Base-by-base conservation (phyloP, 73 alveolate genomes). In the Paramecium caudatum region DNA sequence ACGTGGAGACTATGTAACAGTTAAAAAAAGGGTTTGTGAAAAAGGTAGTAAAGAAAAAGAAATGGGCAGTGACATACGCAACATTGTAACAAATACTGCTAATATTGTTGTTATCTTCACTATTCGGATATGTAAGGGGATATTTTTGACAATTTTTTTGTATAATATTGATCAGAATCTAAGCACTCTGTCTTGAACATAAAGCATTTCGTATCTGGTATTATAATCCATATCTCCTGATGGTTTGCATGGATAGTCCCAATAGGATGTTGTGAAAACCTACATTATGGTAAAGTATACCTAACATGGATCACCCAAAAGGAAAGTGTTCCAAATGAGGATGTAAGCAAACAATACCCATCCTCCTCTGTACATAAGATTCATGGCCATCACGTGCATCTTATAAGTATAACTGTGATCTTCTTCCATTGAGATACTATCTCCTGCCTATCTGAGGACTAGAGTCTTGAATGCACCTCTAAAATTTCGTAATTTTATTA, bases 381-480 rank as follows among this genome's bases (percentile, higher is more conserved):
- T 62, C 82, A 86, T 78, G 55, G 68, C 82, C 63, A 78, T 62
- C 68, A 46, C 61, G 43, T 86, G 93, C 80, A 78, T 86, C 93
- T 86, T 86, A 36, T 86, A 86, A 9, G 82, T 86, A 61, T 49
- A 55, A 50, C 55, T 63, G 93, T 86, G 93, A 62, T 86, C 93
- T 41, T 86, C 93, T 86, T 86, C 93, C 70, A 86, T 36, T 49
- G 62, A 41, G 36, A 62, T 86, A 48, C 68, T 80, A 62, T 86
- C 90, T 41, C 93, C 93, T 41, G 93, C 93, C 13, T 41, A 63
- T 78, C 80, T 86, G 32, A 86, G 43, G 16, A 86, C 93, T 48
- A 86, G 41, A 23, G 82, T 86, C 88, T 63, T 61, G 62, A 46
- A 86, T 47, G 65, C 39, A 4, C 90, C 87, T 63, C 93, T 86